phyloP scores from a whole-genome alignment of 768 basidiomycete genomes.

The Hebeloma cylindrosporum region DNA sequence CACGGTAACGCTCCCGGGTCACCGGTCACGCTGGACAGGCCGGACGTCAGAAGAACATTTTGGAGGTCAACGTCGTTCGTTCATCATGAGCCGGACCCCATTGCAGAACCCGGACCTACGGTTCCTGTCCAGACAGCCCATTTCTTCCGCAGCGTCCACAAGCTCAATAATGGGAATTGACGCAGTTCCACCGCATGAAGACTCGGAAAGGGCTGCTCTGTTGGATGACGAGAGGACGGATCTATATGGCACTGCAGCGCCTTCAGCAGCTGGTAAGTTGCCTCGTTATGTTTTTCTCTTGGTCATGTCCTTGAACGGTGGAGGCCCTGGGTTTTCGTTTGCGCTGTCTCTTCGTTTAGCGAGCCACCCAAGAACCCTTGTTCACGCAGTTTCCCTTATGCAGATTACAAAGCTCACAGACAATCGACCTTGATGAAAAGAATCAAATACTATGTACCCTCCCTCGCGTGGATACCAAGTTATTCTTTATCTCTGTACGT shows the following conservation, averaged over 20 bases:
- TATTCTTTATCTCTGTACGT: slow-evolving; percentile 70
- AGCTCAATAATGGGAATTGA: slow-evolving; percentile 40
- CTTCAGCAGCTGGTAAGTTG: slow-evolving; percentile 24
- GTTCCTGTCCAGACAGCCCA: slow-evolving; percentile 4
- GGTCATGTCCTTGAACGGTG: no score
- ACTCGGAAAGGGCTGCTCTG: slow-evolving; percentile 34
- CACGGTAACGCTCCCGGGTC: no score
- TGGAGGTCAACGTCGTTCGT: no score
- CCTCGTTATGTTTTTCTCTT: neutral
- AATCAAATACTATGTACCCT: slow-evolving; percentile 76
- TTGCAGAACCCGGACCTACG: slow-evolving; percentile 6
- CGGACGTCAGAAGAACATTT: no score
- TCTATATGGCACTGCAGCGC: slow-evolving; percentile 28
- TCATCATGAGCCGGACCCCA: slow-evolving; percentile 15
- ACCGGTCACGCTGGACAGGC: no score
- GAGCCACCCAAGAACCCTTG: neutral
- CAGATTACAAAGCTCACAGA: slow-evolving; percentile 12
- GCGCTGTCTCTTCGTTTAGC: neutral
- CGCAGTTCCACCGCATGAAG: slow-evolving; percentile 19
- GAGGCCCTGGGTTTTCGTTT: neutral
- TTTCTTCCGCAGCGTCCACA: slow-evolving; percentile 26
- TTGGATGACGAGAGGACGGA: slow-evolving; percentile 30
- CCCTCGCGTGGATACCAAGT: slow-evolving; percentile 74
- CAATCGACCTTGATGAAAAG: slow-evolving; percentile 43
- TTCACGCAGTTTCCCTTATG: neutral